Conservation (phyloP, 2,329 filamentous ascomycete genomes). For the Aspergillus sp. region DNA sequence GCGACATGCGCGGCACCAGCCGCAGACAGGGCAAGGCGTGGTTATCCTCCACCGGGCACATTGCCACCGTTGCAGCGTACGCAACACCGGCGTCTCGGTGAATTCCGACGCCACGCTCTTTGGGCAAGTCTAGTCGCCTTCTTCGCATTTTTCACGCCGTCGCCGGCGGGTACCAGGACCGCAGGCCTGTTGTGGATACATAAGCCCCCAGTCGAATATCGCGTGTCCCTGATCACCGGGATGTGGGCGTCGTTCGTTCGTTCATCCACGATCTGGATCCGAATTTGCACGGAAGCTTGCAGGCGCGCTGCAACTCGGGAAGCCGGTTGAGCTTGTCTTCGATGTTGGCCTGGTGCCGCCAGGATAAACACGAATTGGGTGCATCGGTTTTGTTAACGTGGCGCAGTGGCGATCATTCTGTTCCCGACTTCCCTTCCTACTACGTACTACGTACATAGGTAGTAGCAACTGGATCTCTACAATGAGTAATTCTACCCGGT, state of each 20-base stretch:
- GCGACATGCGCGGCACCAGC: constrained; percentile 52
- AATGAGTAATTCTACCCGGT: no score
- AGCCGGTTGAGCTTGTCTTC: constrained; percentile 42
- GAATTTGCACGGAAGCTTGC: constrained; percentile 22
- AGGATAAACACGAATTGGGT: constrained; percentile 26
- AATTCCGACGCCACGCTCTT: constrained; percentile 46
- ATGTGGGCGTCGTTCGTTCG: constrained; percentile 45
- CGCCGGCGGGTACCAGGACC: constrained; percentile 38
- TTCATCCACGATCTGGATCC: constrained; percentile 42
- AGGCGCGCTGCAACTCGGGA: constrained; percentile 32
- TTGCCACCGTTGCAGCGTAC: constrained; percentile 55
- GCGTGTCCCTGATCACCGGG: constrained; percentile 40
- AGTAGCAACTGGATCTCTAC: no score
- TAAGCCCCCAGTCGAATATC: constrained; percentile 34
- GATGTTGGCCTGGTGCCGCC: constrained; percentile 42
- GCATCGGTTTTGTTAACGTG: constrained; percentile 19
- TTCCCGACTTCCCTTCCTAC: background rate
- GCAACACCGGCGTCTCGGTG: constrained; percentile 33
- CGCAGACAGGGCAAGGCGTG: constrained; percentile 45
- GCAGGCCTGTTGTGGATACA: constrained; percentile 29
- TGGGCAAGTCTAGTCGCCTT: constrained; percentile 45
- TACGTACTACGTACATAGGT: no score
- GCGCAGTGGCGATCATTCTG: constrained; percentile 15
- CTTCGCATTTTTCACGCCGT: constrained; percentile 48
- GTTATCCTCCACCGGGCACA: constrained; percentile 46